Evolutionary conservation across 768 basidiomycete genomes (phyloP), one percentile per base, ranked within the genome.

Genomic region (Russula emetica): DNA sequence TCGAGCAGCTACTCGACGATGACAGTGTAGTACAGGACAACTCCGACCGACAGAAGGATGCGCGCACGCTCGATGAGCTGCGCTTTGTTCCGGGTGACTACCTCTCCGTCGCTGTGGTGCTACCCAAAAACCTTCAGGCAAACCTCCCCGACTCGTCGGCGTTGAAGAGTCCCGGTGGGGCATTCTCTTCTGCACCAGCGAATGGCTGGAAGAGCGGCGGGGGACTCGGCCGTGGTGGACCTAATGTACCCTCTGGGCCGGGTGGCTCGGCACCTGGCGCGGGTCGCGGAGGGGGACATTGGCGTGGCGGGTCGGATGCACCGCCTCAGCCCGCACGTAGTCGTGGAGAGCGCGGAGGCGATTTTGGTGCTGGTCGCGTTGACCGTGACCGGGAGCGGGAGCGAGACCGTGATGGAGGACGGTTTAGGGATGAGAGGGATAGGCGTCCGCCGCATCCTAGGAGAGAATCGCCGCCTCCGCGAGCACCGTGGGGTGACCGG

Each of bases 11-110:
- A 3, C 74, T 85, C 24, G 38, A 64, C 4, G 58, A 64, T 38
- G 63, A 60, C 18, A 32, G 9, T 9, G 28, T 30, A 2, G 28
- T 30, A 38, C 69, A 55, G 50, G 69, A n/a, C 53, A 63, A 66
- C 68, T 38, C 59, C 18, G 62, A 36, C 26, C 60, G 61, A 3
- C 62, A 61, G 30, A 63, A 78, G 60, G 84, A 85, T 55, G 86
- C 90, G 67, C 78, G 87, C 32, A 89, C 88, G 18, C 79, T 93
- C 32, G 90, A 92, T 51, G 89, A 91, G 65, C 77, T 93, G 30
- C 79, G 88, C 42, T 89, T 93, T 69, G 80, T 90, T 0, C 90
- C 90, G 0, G 91, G 91, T 20, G 91, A 93, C 70, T 91, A 84
- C 69, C 80, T 93, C 44, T 82, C 84, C 67, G 78, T 92, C 53